These are phyloP conservation scores for Plantago lanceolata DNA, from an alignment of 305 asterid genomes.

Conservation along the genomic window DNA sequence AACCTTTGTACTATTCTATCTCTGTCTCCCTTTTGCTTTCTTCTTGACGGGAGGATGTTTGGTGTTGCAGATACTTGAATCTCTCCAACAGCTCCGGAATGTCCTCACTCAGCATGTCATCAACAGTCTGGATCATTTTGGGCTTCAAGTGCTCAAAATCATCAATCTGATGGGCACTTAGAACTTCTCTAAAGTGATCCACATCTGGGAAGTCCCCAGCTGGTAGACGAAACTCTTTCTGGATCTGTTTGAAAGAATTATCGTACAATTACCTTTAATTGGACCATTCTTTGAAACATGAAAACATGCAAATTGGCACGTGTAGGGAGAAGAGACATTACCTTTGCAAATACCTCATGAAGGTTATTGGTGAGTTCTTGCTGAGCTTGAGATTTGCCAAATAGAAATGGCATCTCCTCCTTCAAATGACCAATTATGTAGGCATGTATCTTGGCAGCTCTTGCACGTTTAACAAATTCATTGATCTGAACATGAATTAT, in stretches of 20 bases:
- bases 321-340: constrained; percentile 10
- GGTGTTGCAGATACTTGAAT: constrained; percentile 51
- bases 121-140: constrained; percentile 65
- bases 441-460: constrained; percentile 91
- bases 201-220: constrained; percentile 75
- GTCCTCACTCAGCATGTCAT: constrained; percentile 73
- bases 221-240: constrained; percentile 61
- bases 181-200: constrained; percentile 57
- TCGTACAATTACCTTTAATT: too few species aligned
- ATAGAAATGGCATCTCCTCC: constrained; percentile 81
- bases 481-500: constrained; percentile 45
- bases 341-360: constrained; percentile 61
- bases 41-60: too few species aligned
- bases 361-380: constrained; percentile 55
- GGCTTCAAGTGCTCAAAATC: constrained; percentile 83
- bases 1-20: too few species aligned
- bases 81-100: constrained; percentile 67
- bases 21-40: too few species aligned
- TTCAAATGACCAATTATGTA: constrained; percentile 85
- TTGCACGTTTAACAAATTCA: constrained; percentile 87
- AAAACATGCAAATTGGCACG: neutral
- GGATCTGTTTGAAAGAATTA: constrained; percentile 39
- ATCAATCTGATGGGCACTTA: constrained; percentile 49
- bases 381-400: constrained; percentile 81
- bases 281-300: too few species aligned